Conservation (phyloP, 768 basidiomycete species). For the Lentinula raphanica region DNA sequence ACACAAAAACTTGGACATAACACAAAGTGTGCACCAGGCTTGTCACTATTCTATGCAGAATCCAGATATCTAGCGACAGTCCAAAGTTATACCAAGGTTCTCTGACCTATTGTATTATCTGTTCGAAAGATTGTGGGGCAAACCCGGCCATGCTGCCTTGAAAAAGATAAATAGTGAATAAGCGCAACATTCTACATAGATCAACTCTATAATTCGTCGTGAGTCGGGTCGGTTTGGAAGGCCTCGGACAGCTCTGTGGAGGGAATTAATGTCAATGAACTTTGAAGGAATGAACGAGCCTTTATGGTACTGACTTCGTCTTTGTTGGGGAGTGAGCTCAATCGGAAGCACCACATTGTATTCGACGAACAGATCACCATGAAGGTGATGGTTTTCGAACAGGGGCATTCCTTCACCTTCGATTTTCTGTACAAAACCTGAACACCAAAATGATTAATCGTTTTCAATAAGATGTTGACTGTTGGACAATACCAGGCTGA, state of each 20-base stretch:
- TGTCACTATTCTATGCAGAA: too few relatives aligned
- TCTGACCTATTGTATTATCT: too few relatives aligned
- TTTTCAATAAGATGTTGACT: not conserved
- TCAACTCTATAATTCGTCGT: slow-evolving; percentile 37
- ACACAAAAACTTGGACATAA: too few relatives aligned
- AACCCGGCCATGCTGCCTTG: too few relatives aligned
- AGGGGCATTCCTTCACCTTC: slow-evolving; percentile 88
- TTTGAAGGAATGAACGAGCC: not conserved
- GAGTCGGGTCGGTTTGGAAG: slow-evolving; percentile 37
- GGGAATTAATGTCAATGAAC: slow-evolving; percentile 6
- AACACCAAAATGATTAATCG: not conserved
- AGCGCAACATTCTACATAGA: not conserved
- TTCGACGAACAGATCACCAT: slow-evolving; percentile 88
- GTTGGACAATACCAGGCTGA: slow-evolving; percentile 67
- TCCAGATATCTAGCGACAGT: too few relatives aligned
- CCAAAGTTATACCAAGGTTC: too few relatives aligned
- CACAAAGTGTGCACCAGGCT: too few relatives aligned
- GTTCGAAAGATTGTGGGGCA: too few relatives aligned
- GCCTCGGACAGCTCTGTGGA: slow-evolving; percentile 48
- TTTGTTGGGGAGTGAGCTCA: slow-evolving; percentile 59
- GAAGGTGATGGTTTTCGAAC: slow-evolving; percentile 42
- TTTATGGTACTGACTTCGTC: slow-evolving; percentile 58
- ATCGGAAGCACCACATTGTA: slow-evolving; percentile 89
- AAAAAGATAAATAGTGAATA: not conserved
- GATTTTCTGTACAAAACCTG: slow-evolving; percentile 81